phyloP scores from a whole-genome alignment of 176 grass and related monocot species.

The Thalia dealbata region DNA sequence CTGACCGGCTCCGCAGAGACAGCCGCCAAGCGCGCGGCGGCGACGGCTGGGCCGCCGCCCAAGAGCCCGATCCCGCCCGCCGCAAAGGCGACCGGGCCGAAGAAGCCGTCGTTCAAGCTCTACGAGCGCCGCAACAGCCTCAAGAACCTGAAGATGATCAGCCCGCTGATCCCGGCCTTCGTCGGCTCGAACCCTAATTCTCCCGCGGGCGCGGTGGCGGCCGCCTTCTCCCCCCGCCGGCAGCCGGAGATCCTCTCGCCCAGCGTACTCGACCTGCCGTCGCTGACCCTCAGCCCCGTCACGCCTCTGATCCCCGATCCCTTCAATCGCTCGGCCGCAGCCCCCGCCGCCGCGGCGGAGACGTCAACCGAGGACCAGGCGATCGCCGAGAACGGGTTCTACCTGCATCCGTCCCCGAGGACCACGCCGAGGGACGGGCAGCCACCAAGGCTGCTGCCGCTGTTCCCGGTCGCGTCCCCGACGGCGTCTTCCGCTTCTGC shows the following conservation, averaged over 20 bases:
- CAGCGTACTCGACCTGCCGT: slow-evolving; percentile 76
- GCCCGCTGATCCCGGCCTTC: slow-evolving; percentile 51
- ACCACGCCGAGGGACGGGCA: slow-evolving; percentile 18
- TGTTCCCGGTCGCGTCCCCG: slow-evolving; percentile 71
- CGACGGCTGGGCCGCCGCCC: slow-evolving; percentile 2
- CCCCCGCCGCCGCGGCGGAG: not conserved
- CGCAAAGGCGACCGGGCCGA: slow-evolving; percentile 38
- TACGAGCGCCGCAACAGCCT: slow-evolving; percentile 75
- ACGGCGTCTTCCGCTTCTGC: slow-evolving; percentile 31
- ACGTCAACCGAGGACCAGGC: slow-evolving; percentile 57
- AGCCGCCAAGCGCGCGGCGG: slow-evolving; percentile 23
- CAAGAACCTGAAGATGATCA: slow-evolving; percentile 87
- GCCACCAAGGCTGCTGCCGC: slow-evolving; percentile 68
- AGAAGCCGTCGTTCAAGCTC: slow-evolving; percentile 92
- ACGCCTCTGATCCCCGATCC: slow-evolving; percentile 63
- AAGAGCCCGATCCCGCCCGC: slow-evolving; percentile 1
- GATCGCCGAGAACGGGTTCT: slow-evolving; percentile 71
- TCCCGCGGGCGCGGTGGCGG: not conserved
- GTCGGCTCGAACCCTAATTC: slow-evolving; percentile 12
- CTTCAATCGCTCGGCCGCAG: slow-evolving; percentile 38
- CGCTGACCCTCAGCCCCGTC: slow-evolving; percentile 70
- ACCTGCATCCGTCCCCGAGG: slow-evolving; percentile 76
- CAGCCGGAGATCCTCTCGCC: slow-evolving; percentile 72
- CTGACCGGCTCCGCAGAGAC: slow-evolving; percentile 67
- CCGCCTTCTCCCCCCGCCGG: slow-evolving; percentile 28